Base-by-base conservation (phyloP, 2,329 filamentous ascomycete genomes). In the Coniosporium tulheliwenetii region DNA sequence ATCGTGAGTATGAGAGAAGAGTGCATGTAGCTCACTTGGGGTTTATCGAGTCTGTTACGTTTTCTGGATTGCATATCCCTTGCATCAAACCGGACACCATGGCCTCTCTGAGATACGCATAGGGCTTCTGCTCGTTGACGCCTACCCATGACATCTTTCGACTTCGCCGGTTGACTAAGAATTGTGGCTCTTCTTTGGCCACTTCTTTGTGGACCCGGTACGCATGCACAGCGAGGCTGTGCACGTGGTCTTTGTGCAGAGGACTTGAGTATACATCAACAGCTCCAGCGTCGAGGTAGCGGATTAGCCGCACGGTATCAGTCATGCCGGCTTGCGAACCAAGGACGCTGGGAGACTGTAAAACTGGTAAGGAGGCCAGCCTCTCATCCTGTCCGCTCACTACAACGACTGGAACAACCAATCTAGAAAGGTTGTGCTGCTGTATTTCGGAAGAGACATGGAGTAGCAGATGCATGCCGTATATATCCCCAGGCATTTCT, bases 11-110 rank as follows among this genome's bases (percentile, higher is more conserved):
- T 12, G 30, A 33, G 9, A 13, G 9, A 4, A 14, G 19, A 33
- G 8, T 14, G 8, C 29, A n/a, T 14, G 45, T 26, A 38, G 48
- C 65, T 69, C 50, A 81, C 74, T 54, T 71, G 65, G 59, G 70
- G 60, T 64, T 80, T 62, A 63, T 72, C 60, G 63, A 79, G 63
- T 64, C 85, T 63, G 66, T 69, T 39, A 61, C 67, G 53, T 63
- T 78, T 64, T 69, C 77, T 55, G 64, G 74, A 47, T 81, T 82
- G 59, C 87, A 94, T 41, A 94, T 94, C 32, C 84, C 78, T 52
- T 79, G 81, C 83, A 94, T 91, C 43, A 95, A 70, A 42, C 79
- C 79, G 1, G 85, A 91, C 5, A 95, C 87, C 85, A 95, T 94
- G 39, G 83, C 84, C 63, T 95, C 87, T 44, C 87, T 73, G 41